Evolutionary conservation across 345 rosid genomes (phyloP).

Genomic region (Barbarea vulgaris): DNA sequence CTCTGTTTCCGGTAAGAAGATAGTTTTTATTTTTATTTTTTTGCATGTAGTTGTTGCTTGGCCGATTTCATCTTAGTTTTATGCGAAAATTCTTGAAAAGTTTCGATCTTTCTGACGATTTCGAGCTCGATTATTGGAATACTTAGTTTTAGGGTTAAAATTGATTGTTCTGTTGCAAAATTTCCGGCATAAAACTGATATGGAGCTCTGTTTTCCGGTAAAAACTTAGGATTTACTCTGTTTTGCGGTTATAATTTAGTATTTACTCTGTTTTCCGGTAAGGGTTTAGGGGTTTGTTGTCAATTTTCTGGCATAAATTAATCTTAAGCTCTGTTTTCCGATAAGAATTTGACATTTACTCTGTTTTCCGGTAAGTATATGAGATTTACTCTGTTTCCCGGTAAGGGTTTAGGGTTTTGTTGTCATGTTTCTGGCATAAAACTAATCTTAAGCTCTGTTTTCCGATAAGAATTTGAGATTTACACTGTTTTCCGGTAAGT

Average conservation of each 20-base stretch:
- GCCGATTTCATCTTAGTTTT: background rate
- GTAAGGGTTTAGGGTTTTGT: background rate
- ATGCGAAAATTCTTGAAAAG: background rate
- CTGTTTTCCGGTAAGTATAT: background rate
- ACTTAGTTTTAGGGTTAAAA: background rate
- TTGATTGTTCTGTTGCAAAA: background rate
- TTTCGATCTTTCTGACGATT: background rate
- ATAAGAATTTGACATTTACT: background rate
- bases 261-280: background rate
- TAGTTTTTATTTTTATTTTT: background rate
- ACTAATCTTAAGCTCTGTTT: constrained; percentile 3
- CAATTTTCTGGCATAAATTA: background rate
- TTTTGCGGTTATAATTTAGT: background rate
- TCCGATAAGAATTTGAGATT: background rate
- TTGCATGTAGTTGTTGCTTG: background rate
- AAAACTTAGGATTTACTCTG: background rate
- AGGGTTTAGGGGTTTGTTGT: background rate
- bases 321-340: background rate
- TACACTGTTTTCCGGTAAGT: background rate
- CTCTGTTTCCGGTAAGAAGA: constrained; percentile 74
- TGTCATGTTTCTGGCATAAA: background rate
- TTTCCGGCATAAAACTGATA: background rate
- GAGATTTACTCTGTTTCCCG: background rate
- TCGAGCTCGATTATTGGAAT: background rate
- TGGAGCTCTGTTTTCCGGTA: background rate